These are phyloP conservation scores for Leucaena leucocephala DNA, from an alignment of 306 rosid species.

Conservation along the genomic window DNA sequence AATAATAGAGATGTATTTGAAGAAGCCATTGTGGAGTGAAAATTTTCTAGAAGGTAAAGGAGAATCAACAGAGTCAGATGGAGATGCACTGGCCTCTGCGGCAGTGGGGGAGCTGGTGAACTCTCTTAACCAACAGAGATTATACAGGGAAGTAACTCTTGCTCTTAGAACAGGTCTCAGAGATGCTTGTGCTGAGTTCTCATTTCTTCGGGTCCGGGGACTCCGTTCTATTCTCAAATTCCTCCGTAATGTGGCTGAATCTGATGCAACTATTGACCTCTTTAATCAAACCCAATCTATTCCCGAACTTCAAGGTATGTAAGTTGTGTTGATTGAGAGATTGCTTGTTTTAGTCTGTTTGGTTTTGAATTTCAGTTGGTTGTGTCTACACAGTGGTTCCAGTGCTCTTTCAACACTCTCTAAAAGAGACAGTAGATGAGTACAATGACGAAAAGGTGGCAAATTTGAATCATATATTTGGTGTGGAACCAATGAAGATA, in stretches of 20 bases:
- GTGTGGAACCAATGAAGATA: slow-evolving; percentile 72
- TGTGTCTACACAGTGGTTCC: slow-evolving; percentile 67
- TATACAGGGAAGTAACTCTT: slow-evolving; percentile 77
- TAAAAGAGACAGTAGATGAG: slow-evolving; percentile 64
- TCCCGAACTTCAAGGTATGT: slow-evolving; percentile 74
- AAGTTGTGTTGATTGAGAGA: background rate
- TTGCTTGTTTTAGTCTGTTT: background rate
- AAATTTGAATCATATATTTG: slow-evolving; percentile 70
- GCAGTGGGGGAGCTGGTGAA: slow-evolving; percentile 59
- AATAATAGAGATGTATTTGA: slow-evolving; percentile 15
- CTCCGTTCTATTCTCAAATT: slow-evolving; percentile 83
- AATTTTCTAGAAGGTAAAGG: background rate
- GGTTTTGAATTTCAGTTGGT: slow-evolving; percentile 11
- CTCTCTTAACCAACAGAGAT: slow-evolving; percentile 68
- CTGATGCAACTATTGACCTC: slow-evolving; percentile 66
- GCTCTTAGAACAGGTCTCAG: slow-evolving; percentile 79
- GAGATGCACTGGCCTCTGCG: slow-evolving; percentile 27
- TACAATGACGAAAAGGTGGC: slow-evolving; percentile 45
- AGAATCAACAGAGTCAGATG: slow-evolving; percentile 26
- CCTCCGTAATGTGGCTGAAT: slow-evolving; percentile 74
- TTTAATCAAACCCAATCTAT: slow-evolving; percentile 72
- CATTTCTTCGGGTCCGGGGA: slow-evolving; percentile 86
- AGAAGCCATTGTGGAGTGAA: slow-evolving; percentile 21
- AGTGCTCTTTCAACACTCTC: slow-evolving; percentile 75
- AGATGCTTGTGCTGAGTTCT: slow-evolving; percentile 84